These are phyloP conservation scores for Jimgerdemannia flammicorona DNA, from an alignment of 192 early-diverging fungal genomes.

Conservation along the genomic window DNA sequence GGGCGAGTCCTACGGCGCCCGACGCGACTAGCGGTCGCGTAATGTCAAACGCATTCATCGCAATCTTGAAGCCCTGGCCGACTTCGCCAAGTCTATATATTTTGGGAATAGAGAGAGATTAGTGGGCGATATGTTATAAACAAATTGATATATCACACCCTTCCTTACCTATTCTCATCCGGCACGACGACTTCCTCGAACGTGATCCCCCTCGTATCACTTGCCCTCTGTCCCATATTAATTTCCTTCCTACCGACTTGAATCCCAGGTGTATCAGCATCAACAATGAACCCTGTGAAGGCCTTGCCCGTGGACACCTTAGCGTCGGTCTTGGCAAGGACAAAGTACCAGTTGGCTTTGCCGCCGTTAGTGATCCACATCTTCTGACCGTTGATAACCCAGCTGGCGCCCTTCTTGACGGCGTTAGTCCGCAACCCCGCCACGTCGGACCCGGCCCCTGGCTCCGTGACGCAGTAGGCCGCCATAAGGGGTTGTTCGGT, in stretches of 20 bases:
- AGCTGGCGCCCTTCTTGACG: constrained; percentile 74
- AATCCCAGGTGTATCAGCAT: constrained; percentile 86
- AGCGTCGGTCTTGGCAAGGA: constrained; percentile 85
- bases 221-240: constrained; percentile 96
- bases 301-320: constrained; percentile 76
- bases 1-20: constrained; percentile 85
- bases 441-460: constrained; percentile 74
- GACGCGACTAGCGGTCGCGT: constrained; percentile 89
- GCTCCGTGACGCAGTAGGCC: constrained; percentile 80
- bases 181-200: constrained; percentile 83
- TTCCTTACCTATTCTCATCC: constrained; percentile 60
- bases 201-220: constrained; percentile 87
- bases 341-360: constrained; percentile 97
- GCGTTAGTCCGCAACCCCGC: constrained; percentile 68
- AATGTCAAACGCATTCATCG: constrained; percentile 95
- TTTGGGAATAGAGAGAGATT: neutral
- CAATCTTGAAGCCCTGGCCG: constrained; percentile 93
- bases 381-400: constrained; percentile 85
- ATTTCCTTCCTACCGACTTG: constrained; percentile 91
- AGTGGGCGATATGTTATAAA: constrained; percentile 7
- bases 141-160: neutral
- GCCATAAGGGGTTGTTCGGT: constrained; percentile 95
- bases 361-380: constrained; percentile 99
- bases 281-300: constrained; percentile 95
- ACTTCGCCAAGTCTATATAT: constrained; percentile 50